These are phyloP conservation scores for Nothophytophthora sp. DNA, from an alignment of 352 stramenopile species.

Conservation along the genomic window DNA sequence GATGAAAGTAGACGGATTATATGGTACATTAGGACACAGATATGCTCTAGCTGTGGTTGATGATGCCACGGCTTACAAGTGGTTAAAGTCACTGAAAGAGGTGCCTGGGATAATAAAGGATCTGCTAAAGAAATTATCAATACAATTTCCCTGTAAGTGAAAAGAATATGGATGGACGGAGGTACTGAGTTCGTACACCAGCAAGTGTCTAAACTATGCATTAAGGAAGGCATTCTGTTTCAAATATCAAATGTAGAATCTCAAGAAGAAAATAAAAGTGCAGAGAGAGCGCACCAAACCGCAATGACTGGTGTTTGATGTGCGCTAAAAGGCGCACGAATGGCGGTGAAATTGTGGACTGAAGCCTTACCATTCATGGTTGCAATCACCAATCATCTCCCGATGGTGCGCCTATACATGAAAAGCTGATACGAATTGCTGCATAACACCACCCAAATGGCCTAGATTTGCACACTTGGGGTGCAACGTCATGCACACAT, in stretches of 20 bases:
- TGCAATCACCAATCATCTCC: conserved; percentile 4
- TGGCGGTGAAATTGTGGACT: conserved; percentile 4
- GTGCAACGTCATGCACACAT: conserved; percentile 1
- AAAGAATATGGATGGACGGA: conserved; percentile 2
- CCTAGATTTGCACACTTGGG: conserved; percentile 2
- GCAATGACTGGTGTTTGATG: conserved; percentile 6
- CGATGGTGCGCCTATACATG: conserved; percentile 6
- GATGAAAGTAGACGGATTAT: conserved; percentile 6
- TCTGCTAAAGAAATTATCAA: conserved; percentile 4
- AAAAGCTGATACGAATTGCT: not conserved
- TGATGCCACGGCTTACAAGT: conserved; percentile 14
- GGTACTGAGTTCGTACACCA: conserved; percentile 4
- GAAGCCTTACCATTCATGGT: conserved; percentile 8
- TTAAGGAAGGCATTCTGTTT: not conserved
- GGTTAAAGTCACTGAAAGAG: conserved; percentile 10
- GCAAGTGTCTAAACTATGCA: not conserved
- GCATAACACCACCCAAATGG: conserved; percentile 10
- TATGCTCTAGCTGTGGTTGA: conserved; percentile 15
- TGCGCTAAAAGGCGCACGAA: not conserved
- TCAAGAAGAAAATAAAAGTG: conserved; percentile 7
- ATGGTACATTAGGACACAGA: conserved; percentile 2
- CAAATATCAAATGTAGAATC: conserved; percentile 7
- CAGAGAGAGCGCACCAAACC: conserved; percentile 7
- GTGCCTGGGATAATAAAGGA: conserved; percentile 2
- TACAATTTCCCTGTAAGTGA: conserved; percentile 6